phyloP scores from a whole-genome alignment of 306 rosid genomes.

The Malus fusca region DNA sequence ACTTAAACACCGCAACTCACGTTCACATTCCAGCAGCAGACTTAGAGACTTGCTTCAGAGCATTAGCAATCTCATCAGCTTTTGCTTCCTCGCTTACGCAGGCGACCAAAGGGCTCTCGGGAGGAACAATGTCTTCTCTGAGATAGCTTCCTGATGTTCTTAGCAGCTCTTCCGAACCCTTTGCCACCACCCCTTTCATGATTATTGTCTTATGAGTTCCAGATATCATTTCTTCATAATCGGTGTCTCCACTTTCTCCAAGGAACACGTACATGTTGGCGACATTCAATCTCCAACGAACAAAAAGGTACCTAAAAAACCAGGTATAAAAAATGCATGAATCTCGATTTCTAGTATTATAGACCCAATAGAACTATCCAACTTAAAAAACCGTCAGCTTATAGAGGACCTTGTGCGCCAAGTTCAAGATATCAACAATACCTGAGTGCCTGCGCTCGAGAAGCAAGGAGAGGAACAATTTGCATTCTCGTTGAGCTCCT shows the following conservation, averaged over 20 bases:
- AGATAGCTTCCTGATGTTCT: constrained; percentile 71
- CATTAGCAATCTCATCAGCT: constrained; percentile 34
- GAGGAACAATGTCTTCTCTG: constrained; percentile 61
- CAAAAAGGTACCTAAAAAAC: constrained; percentile 66
- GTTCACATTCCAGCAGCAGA: constrained; percentile 30
- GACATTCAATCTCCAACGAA: constrained; percentile 78
- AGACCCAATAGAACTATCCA: neutral
- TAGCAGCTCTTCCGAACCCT: constrained; percentile 54
- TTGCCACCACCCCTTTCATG: constrained; percentile 53
- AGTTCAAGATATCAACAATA: neutral
- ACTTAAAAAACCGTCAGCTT: neutral
- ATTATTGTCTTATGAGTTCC: constrained; percentile 79
- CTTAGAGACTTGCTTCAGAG: constrained; percentile 31
- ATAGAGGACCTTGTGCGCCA: neutral
- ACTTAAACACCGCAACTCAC: neutral
- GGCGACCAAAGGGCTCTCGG: constrained; percentile 47
- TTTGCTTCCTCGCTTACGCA: constrained; percentile 20
- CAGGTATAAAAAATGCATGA: neutral
- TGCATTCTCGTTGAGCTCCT: constrained; percentile 53
- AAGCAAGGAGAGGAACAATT: constrained; percentile 56
- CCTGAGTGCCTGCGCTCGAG: constrained; percentile 76
- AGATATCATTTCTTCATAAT: constrained; percentile 77
- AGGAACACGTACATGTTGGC: constrained; percentile 77
- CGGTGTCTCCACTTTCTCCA: constrained; percentile 83
- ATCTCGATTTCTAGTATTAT: neutral